phyloP scores from a whole-genome alignment of 164 flowering plant genomes.

The Magnolia sinica region DNA sequence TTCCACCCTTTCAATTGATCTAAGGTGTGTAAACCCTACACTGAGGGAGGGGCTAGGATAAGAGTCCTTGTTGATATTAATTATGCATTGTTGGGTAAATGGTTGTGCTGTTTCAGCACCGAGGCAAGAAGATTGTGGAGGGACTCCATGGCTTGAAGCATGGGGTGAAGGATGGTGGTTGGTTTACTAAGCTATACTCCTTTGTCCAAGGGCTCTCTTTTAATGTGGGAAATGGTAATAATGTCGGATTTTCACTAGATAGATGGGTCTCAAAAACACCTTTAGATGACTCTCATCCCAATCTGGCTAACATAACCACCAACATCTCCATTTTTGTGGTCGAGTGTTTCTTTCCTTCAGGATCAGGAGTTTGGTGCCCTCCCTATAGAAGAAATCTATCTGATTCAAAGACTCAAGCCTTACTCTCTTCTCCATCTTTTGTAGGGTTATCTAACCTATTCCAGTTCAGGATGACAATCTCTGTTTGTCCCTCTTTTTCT shows the following conservation, averaged over 20 bases:
- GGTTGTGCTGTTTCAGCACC: neutral
- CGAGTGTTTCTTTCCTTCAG: too few relatives aligned
- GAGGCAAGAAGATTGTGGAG: neutral
- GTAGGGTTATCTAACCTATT: too few relatives aligned
- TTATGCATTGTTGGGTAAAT: neutral
- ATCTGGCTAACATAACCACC: too few relatives aligned
- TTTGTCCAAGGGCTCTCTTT: neutral
- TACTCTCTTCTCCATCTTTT: too few relatives aligned
- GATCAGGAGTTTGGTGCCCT: too few relatives aligned
- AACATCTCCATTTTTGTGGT: too few relatives aligned
- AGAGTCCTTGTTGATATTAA: neutral
- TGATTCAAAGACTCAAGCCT: too few relatives aligned
- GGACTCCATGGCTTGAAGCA: neutral
- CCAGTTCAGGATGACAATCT: too few relatives aligned
- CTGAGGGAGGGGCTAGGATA: neutral
- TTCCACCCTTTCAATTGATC: neutral
- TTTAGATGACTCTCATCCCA: too few relatives aligned
- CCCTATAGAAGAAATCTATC: too few relatives aligned
- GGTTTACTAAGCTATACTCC: neutral
- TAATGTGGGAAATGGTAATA: neutral
- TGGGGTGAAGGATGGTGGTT: neutral
- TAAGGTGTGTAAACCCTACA: neutral
- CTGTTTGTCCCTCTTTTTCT: too few relatives aligned
- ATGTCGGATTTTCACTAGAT: neutral
- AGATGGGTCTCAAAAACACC: neutral